Evolutionary conservation across 129 eudicot species (phyloP), one percentile per base, ranked within the genome.

Genomic region (Arctium minus): DNA sequence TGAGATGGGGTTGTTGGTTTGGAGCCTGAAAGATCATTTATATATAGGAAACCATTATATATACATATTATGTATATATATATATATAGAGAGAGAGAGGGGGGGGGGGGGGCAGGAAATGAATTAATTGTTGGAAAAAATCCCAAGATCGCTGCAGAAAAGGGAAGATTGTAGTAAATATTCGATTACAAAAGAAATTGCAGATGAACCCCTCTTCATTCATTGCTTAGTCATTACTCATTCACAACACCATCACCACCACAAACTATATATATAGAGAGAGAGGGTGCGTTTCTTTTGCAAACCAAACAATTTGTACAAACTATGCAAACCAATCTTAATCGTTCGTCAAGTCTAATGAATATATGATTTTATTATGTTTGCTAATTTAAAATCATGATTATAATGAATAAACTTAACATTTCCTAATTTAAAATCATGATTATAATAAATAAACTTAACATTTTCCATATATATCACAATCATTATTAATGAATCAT

Each of bases 1-100:
- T 73, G 62, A 22, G 77, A 73, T 80, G 80, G 30, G 87, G 92
- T 70, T 72, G 92, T 83, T 87, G 88, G 93, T 88, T 85, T 80
- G 79, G 89, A 85, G 81, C 72, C n/a, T 85, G 84, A 17, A 79
- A 87, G 83, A 82, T 80, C 90, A 87, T 85, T 83, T 83, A 56
- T 80, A 80, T 79, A 78, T 88, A 80, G 86, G 85, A 85, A 75
- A 1, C 78, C 70, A 78, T 31, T 12, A 81, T 48, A 67, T 15
- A 67, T 38, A 29, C 10, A 22, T 29, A 38, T 73, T n/a, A 73
- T 37, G 8, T 37, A 37, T n/a, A 72, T 36, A 72, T 72, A 72
- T 36, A 33, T 72, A 36, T 9, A 68, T 0, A 27, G 5, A 13
- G 3, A 35, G n/a, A 31, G 27, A 11, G 27, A 33, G 31, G 4